Base-by-base conservation (phyloP, 768 basidiomycete species). In the Hypholoma fasciculare region DNA sequence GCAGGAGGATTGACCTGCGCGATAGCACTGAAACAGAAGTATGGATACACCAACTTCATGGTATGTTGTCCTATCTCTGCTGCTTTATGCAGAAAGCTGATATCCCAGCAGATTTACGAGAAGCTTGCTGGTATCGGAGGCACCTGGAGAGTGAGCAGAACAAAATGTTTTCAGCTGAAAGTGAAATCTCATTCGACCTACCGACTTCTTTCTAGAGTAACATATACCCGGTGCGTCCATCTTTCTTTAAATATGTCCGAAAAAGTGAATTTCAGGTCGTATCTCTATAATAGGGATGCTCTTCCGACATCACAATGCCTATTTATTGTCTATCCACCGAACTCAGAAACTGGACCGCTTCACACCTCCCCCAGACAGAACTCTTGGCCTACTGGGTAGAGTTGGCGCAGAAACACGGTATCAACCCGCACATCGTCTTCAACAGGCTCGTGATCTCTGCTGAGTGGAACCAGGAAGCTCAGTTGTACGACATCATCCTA, bases 321-420 rank as follows among this genome's bases (percentile, higher is more conserved):
- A 77, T 76, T 67, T 82, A 79, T 61, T 77, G 75, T 23, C 69
- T 80, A n/a, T 82, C 82, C 1, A 73, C 79, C 4, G 81, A 82
- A 48, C 72, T 78, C 7, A 74, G 77, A 6, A 69, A 80, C 57
- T 84, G 82, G 82, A 66, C 69, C 7, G 61, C 69, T 16, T 74
- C 74, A 3, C 79, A 77, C 56, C 76, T 75, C 7, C 67, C 66
- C 7, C 78, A 82, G 54, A 56, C 69, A 14, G 74, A 81, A 20
- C 78, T 79, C 14, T 74, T 75, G 34, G 64, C 64, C 4, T 83
- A 83, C 66, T 78, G 80, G 77, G 61, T 69, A 16, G 53, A 63
- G 23, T 67, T 84, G 19, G 60, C 75, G 4, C 63, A 70, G 20
- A 84, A 80, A 63, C 76, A 84, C 60, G 60, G 67, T 12, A 64